phyloP scores from a whole-genome alignment of 2,329 filamentous ascomycete genomes.

The Albophoma yamanashiensis region DNA sequence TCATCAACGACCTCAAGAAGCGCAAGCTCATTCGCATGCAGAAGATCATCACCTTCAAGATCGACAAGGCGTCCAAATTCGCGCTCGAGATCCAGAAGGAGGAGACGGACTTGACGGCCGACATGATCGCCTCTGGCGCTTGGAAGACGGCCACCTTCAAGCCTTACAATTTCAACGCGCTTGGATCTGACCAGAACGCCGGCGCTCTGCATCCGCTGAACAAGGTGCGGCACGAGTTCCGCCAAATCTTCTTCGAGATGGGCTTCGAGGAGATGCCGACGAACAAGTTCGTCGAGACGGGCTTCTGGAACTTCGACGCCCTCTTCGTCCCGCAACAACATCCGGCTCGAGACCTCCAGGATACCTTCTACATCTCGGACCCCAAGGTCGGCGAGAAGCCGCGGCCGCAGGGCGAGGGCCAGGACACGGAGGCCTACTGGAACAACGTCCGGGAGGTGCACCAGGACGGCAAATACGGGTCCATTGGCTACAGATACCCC shows the following conservation, averaged over 20 bases:
- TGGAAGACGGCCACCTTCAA: conserved; percentile 95
- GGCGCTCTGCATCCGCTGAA: conserved; percentile 63
- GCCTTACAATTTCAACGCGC: conserved; percentile 64
- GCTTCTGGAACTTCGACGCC: conserved; percentile 97
- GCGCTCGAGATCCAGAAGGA: conserved; percentile 82
- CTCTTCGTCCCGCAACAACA: conserved; percentile 95
- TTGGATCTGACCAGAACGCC: conserved; percentile 50
- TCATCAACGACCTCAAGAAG: conserved; percentile 76
- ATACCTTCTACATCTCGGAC: conserved; percentile 97
- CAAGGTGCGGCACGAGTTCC: conserved; percentile 92
- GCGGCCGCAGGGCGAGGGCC: conserved; percentile 39
- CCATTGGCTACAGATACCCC: conserved; percentile 91
- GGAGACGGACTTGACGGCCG: conserved; percentile 87
- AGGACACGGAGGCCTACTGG: conserved; percentile 78
- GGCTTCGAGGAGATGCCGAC: conserved; percentile 98
- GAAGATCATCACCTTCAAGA: conserved; percentile 77
- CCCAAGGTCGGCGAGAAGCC: conserved; percentile 65
- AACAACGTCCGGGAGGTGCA: conserved; percentile 80
- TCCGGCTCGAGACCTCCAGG: conserved; percentile 91
- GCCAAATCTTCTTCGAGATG: conserved; percentile 98
- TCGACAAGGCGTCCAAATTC: conserved; percentile 79
- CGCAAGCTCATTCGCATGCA: conserved; percentile 77
- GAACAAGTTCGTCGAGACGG: conserved; percentile 84
- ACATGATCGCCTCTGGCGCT: conserved; percentile 78
- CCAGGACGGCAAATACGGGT: conserved; percentile 84